phyloP scores from a whole-genome alignment of 1,284 basidiomycete genomes.

The Malassezia pachydermatis region DNA sequence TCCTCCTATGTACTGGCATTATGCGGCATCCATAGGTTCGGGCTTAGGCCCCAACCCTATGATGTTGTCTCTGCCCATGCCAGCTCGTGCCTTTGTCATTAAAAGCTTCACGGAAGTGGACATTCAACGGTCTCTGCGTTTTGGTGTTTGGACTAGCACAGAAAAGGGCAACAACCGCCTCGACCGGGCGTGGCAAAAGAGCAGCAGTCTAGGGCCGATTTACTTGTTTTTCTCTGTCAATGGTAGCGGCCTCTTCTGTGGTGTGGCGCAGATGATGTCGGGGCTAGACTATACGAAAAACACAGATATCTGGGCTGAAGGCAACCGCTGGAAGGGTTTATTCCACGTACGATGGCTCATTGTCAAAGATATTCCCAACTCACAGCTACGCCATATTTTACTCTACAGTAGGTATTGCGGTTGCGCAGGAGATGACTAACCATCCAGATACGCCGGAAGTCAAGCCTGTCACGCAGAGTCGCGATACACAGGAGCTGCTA shows the following conservation, averaged over 20 bases:
- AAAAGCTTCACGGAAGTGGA: constrained; percentile 47
- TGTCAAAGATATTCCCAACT: constrained; percentile 45
- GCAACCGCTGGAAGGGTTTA: constrained; percentile 45
- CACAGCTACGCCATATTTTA: constrained; percentile 36
- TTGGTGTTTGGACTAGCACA: constrained; percentile 47
- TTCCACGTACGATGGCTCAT: constrained; percentile 46
- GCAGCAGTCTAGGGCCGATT: constrained; percentile 26
- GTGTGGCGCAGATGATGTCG: constrained; percentile 44
- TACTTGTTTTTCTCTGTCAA: constrained; percentile 47
- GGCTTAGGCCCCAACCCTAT: background rate
- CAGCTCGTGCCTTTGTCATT: constrained; percentile 44
- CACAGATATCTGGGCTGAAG: constrained; percentile 44
- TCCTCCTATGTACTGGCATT: no score
- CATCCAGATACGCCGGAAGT: constrained; percentile 31
- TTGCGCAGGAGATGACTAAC: background rate
- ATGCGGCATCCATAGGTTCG: no score
- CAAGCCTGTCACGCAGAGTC: constrained; percentile 44
- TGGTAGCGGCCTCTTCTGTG: constrained; percentile 44
- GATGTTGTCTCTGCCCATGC: background rate
- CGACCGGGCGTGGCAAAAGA: constrained; percentile 33
- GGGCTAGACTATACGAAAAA: constrained; percentile 39
- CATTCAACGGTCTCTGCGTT: constrained; percentile 39
- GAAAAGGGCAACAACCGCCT: constrained; percentile 45
- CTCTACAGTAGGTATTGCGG: constrained; percentile 9
- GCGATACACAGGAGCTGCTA: constrained; percentile 46